These are phyloP conservation scores for Plasmodium gaboni DNA, from an alignment of 169 alveolate species.

Conservation along the genomic window DNA sequence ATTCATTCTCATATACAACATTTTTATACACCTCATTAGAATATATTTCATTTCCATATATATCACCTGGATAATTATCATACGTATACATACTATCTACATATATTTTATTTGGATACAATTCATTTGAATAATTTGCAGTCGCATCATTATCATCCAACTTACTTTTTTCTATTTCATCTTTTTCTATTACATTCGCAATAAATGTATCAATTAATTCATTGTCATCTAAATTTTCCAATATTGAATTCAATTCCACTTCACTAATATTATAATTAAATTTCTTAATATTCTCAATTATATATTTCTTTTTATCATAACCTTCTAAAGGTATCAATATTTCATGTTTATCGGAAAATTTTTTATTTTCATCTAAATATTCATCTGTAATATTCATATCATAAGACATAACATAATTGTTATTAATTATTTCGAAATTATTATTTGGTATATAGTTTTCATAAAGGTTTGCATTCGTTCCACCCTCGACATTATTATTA, in stretches of 20 bases:
- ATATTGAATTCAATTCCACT: slow-evolving; percentile 20
- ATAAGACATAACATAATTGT: slow-evolving; percentile 12
- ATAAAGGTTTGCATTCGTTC: background rate
- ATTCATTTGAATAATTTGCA: slow-evolving; percentile 5
- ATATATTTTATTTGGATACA: slow-evolving; percentile 4
- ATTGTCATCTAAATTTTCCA: slow-evolving; percentile 43
- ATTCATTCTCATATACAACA: slow-evolving; percentile 12
- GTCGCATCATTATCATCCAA: slow-evolving; percentile 25
- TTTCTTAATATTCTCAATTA: slow-evolving; percentile 36
- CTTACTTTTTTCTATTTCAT: slow-evolving; percentile 27
- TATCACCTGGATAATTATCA: slow-evolving; percentile 11
- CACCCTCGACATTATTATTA: background rate
- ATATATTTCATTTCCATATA: slow-evolving; percentile 21
- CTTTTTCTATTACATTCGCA: slow-evolving; percentile 19
- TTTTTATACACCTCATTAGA: slow-evolving; percentile 9
- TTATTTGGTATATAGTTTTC: slow-evolving; percentile 1
- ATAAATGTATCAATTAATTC: slow-evolving; percentile 38
- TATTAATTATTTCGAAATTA: background rate
- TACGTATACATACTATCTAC: background rate
- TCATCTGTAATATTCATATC: background rate
- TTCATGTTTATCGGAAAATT: slow-evolving; percentile 5
- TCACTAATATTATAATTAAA: slow-evolving; percentile 42
- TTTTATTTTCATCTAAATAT: background rate
- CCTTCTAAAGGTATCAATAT: slow-evolving; percentile 3
- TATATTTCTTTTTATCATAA: slow-evolving; percentile 40